Conservation (phyloP, 495 filamentous ascomycete species). For the Cairneyella variabilis region DNA sequence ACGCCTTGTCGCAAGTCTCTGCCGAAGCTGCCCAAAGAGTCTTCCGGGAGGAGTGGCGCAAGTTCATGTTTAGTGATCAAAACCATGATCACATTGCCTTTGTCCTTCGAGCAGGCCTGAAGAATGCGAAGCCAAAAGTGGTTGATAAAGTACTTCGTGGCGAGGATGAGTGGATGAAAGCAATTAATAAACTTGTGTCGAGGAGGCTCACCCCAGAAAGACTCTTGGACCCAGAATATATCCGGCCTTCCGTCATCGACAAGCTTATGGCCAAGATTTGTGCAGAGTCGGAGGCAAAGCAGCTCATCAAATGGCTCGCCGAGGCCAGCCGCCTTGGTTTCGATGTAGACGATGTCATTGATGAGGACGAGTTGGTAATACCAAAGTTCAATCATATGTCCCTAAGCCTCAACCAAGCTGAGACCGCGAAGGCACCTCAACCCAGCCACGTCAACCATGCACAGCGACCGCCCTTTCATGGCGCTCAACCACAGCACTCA, state of each 20-base stretch:
- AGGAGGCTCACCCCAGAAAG: neutral
- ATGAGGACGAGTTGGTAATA: conserved; percentile 13
- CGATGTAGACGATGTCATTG: conserved; percentile 14
- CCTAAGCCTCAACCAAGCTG: too few relatives aligned
- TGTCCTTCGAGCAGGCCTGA: conserved; percentile 16
- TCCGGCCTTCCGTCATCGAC: neutral
- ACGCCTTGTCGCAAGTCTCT: conserved; percentile 12
- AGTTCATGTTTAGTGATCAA: conserved; percentile 11
- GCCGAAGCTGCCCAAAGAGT: conserved; percentile 13
- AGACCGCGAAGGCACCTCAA: too few relatives aligned
- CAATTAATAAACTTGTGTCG: too few relatives aligned
- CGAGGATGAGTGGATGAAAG: neutral
- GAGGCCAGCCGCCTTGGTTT: conserved; percentile 18
- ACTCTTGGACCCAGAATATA: neutral
- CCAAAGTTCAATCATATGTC: too few relatives aligned
- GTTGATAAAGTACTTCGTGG: conserved; percentile 15
- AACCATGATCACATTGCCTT: conserved; percentile 19
- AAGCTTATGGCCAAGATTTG: conserved; percentile 6
- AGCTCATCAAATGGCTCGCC: conserved; percentile 17
- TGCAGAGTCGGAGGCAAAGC: conserved; percentile 1
- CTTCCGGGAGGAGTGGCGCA: conserved; percentile 17
- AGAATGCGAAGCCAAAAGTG: conserved; percentile 14
- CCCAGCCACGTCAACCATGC: too few relatives aligned
- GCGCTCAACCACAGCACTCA: too few relatives aligned
- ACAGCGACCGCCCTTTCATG: too few relatives aligned